A percentile compares a stretch with the other conserved stretches of the same genome.
Evolutionary conservation across 2,329 filamentous ascomycete genomes (phyloP).

Genomic region (Claviceps capensis): DNA sequence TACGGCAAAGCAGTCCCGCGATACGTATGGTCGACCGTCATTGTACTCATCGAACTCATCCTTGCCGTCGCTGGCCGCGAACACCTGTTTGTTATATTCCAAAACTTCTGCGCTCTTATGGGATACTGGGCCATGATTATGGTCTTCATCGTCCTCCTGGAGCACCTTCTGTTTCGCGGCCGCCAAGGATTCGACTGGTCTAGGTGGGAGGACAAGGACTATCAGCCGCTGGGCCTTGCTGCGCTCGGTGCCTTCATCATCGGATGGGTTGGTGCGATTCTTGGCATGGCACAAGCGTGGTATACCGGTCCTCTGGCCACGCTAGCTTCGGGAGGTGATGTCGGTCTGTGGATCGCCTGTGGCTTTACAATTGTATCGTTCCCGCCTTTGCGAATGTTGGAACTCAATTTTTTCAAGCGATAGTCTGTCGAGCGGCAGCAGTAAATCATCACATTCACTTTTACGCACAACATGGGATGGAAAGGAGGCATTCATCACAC

Average conservation of each 20-base stretch:
- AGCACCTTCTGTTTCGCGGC: conserved; percentile 30
- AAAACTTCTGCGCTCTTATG: conserved; percentile 39
- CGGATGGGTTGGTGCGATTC: conserved; percentile 36
- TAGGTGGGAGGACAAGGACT: conserved; percentile 31
- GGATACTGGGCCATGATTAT: conserved; percentile 42
- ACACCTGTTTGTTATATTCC: conserved; percentile 38
- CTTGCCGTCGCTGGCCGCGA: conserved; percentile 39
- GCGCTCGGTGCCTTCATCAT: conserved; percentile 30
- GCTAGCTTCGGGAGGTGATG: conserved; percentile 34
- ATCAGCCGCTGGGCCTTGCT: conserved; percentile 29
- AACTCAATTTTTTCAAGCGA: conserved; percentile 15
- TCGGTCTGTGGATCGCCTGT: conserved; percentile 45
- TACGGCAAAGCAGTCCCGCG: conserved; percentile 38
- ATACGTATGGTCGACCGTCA: conserved; percentile 37
- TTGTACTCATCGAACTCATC: conserved; percentile 40
- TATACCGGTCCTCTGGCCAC: conserved; percentile 42
- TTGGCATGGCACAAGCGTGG: conserved; percentile 45
- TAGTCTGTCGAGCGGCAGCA: conserved; percentile 2
- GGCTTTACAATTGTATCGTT: conserved; percentile 42
- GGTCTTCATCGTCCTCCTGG: conserved; percentile 31
- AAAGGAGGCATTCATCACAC: too few species aligned
- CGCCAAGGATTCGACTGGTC: conserved; percentile 27
- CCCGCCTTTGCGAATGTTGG: conserved; percentile 14
- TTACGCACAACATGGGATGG: too few species aligned
- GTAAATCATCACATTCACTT: too few species aligned